These are phyloP conservation scores for Xylariaceae sp. DNA, from an alignment of 2,329 filamentous ascomycete species.

Conservation along the genomic window DNA sequence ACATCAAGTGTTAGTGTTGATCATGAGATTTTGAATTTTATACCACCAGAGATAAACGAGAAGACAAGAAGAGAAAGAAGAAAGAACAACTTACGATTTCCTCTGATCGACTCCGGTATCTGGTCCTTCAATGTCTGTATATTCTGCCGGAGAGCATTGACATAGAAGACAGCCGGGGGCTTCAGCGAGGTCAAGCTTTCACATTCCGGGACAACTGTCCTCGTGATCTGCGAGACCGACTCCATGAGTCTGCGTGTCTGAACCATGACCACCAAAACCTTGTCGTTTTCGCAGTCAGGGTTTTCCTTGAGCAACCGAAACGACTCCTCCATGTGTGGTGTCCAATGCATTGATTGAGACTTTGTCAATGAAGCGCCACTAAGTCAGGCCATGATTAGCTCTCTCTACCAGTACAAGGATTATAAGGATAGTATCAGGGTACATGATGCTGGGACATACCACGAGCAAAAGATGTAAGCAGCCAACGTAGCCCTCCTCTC, in stretches of 20 bases:
- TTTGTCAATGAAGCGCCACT: slow-evolving; percentile 26
- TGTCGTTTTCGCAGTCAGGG: slow-evolving; percentile 47
- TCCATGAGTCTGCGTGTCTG: slow-evolving; percentile 23
- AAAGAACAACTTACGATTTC: slow-evolving; percentile 27
- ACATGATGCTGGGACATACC: slow-evolving; percentile 18
- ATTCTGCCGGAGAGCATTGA: slow-evolving; percentile 27
- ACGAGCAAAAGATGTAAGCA: slow-evolving; percentile 27
- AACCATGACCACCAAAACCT: slow-evolving; percentile 38
- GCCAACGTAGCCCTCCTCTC: slow-evolving; percentile 29
- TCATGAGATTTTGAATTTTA: too few species aligned
- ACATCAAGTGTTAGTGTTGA: too few species aligned
- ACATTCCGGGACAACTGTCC: slow-evolving; percentile 3
- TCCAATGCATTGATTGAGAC: slow-evolving; percentile 48
- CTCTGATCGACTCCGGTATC: slow-evolving; percentile 22
- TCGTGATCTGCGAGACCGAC: slow-evolving; percentile 21
- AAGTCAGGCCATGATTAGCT: neutral
- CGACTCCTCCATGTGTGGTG: slow-evolving; percentile 54
- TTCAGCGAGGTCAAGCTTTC: slow-evolving; percentile 8
- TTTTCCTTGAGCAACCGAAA: slow-evolving; percentile 43
- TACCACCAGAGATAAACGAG: too few species aligned
- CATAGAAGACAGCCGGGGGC: slow-evolving; percentile 24
- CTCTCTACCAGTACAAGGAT: neutral
- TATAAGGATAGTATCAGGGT: neutral
- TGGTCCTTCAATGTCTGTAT: slow-evolving; percentile 24
- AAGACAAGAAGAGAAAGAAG: neutral